Base-by-base conservation (phyloP, 495 filamentous ascomycete genomes). In the Aspergillus cavernicola region DNA sequence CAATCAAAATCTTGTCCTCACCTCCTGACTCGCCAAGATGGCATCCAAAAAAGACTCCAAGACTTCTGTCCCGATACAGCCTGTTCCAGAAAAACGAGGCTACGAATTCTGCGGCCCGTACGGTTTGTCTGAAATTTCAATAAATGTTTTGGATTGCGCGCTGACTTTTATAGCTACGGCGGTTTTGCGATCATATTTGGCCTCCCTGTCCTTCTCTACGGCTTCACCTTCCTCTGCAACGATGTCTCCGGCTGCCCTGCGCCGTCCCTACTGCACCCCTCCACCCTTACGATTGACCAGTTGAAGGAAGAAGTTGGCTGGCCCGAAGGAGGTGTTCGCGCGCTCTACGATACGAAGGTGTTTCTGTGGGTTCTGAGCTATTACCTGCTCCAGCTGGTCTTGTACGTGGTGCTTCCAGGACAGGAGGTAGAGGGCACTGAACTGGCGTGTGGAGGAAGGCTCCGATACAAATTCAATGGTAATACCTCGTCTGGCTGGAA, bases 401-500 rank as follows among this genome's bases (percentile, higher is more conserved):
- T 97, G 45, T 84, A 95, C 66, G 74, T 83, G 35, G 70, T 92
- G 42, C 78, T 98, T 11, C 95, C 93, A 2, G 92, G 86, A 6
- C 75, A 84, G 40, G 85, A 85, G 57, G 73, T 74, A 0, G 74
- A 89, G 37, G 92, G 93, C 7, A 84, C 84, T 12, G 68, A 82
- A 58, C 70, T 97, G 59, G 70, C 74, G 4, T 81, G 79, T 54
- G 89, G 91, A 33, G 88, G 86, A 33, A 80, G 81, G 44, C 71
- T 93, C 48, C 91, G 86, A 66, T 97, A 97, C 70, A 88, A 88
- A 54, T 85, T 96, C 69, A 97, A 97, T 76, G 78, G 88, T 93
- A 68, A 16, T n/a, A 6, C 20, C 43, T 16, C 24, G 39, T 8
- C 31, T 19, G n/a, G 59, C 29, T 6, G 15, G 5, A 16, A n/a